Evolutionary conservation across 2,329 filamentous ascomycete species (phyloP), one percentile per base, ranked within the genome.

Genomic region (Pseudocercospora vitis): DNA sequence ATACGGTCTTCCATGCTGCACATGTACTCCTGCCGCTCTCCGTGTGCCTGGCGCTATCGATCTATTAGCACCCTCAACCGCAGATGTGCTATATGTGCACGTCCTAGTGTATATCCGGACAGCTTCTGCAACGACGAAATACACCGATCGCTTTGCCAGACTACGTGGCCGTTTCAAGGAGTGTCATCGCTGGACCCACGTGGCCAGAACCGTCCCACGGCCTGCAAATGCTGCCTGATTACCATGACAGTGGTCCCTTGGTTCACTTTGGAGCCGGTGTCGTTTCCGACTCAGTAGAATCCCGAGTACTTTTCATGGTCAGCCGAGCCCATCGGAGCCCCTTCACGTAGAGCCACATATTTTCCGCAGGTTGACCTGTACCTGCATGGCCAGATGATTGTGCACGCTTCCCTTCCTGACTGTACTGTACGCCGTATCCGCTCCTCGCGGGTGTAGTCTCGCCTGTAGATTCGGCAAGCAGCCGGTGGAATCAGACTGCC

Each of bases 41-140:
- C 24, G 37, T 42, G 37, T 42, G 19, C 37, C 19, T 42, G 21
- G 19, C 37, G 21, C 37, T 42, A 42, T 42, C 21, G 37, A 42
- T 21, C 21, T 19, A 12, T 42, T 42, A 35, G 11, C 7, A 21
- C 19, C 6, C 37, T 40, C 37, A 40, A 40, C 37, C 19, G 37
- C 37, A 42, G 37, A 18, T 42, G 37, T 24, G 8, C 21, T 14
- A 42, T 11, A 23, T n/a, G 37, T 12, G 37, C 37, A 26, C 12
- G 21, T 21, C 24, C 19, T 24, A 42, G 37, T 21, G 37, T 21
- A n/a, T 12, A 21, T 26, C 19, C 26, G 6, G 6, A n/a, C n/a
- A n/a, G n/a, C n/a, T n/a, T n/a, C n/a, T n/a, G n/a, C n/a, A n/a
- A n/a, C n/a, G n/a, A n/a, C n/a, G n/a, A n/a, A n/a, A n/a, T n/a